Evolutionary conservation across 441 rosid genomes (phyloP).

Genomic region (Gossypium davidsonii): DNA sequence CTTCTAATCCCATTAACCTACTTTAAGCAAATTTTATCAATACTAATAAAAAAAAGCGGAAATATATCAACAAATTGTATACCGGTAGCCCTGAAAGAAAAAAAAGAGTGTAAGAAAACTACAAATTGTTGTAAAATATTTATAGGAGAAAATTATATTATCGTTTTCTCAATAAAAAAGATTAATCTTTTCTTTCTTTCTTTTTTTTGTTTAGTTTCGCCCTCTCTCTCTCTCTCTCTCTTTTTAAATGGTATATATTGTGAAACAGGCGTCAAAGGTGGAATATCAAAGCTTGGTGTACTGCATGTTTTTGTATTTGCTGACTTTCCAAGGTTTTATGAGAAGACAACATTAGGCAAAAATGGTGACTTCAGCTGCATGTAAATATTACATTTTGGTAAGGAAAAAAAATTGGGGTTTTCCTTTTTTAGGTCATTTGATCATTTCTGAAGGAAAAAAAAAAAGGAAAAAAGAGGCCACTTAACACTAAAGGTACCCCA

Average conservation of each 20-base stretch:
- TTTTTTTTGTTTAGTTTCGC: background rate
- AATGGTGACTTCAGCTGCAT: slow-evolving; percentile 13
- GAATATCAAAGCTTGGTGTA: slow-evolving; percentile 53
- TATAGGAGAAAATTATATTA: background rate
- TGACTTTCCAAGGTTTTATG: slow-evolving; percentile 56
- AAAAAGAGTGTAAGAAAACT: background rate
- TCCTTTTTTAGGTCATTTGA: slow-evolving; percentile 8
- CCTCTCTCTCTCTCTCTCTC: background rate
- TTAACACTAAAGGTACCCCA: background rate
- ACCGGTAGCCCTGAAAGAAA: background rate
- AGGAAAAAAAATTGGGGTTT: slow-evolving; percentile 18
- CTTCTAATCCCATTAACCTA: background rate
- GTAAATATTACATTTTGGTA: slow-evolving; percentile 31
- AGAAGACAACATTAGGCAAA: slow-evolving; percentile 48
- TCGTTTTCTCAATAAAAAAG: background rate
- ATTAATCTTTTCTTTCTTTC: background rate
- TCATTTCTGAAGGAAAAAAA: background rate
- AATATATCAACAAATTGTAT: background rate
- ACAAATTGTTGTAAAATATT: background rate
- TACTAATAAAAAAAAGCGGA: background rate
- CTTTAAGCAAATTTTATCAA: background rate
- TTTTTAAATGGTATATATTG: slow-evolving; percentile 30
- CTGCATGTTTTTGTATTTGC: slow-evolving; percentile 59
- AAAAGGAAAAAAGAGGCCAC: background rate
- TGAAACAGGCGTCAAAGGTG: slow-evolving; percentile 59